Evolutionary conservation across 1,284 basidiomycete species (phyloP), one percentile per base, ranked within the genome.

Genomic region (Caloboletus inedulis): DNA sequence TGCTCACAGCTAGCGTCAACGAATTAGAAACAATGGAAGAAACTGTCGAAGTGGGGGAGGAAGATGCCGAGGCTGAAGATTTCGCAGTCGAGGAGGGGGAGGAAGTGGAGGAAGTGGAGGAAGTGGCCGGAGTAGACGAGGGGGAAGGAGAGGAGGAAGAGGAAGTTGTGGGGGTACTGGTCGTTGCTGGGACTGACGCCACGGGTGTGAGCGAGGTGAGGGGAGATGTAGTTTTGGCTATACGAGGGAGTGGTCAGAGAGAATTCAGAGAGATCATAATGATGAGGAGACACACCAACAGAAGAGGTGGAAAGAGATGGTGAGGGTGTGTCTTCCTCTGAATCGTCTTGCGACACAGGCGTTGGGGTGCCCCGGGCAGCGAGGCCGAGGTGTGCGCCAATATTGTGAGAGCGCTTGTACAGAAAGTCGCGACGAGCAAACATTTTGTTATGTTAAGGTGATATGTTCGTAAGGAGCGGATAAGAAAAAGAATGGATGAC

Each of bases 391-490:
- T 52, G 52, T 13, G 41, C 36, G 30, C 31, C 50, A 13, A 55
- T 34, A n/a, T n/a, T n/a, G 4, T 36, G 51, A 3, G 47, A 29
- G 6, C 59, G 62, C 27, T 54, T 63, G 51, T 61, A 42, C 29
- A 58, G 34, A 45, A 58, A 53, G 47, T 56, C 34, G 31, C 49
- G 59, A 19, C 10, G 54, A 21, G 46, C 45, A 13, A 46, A 42
- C 58, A 64, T 62, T 40, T 60, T 35, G 35, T 19, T 10, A 30
- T 23, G 25, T 42, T 31, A 19, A 2, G 35, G 41, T 18, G 29
- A 7, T 4, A 27, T 31, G 37, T 51, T 61, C 51, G 49, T 59
- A 62, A 64, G n/a, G 60, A 62, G 40, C 23, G 57, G 42, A 51
- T 16, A 7, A 14, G n/a, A 0, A 57, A 62, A 53, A 18, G 47